Evolutionary conservation across 2,329 filamentous ascomycete genomes (phyloP).

Genomic region (Colletotrichum cordylinicola): DNA sequence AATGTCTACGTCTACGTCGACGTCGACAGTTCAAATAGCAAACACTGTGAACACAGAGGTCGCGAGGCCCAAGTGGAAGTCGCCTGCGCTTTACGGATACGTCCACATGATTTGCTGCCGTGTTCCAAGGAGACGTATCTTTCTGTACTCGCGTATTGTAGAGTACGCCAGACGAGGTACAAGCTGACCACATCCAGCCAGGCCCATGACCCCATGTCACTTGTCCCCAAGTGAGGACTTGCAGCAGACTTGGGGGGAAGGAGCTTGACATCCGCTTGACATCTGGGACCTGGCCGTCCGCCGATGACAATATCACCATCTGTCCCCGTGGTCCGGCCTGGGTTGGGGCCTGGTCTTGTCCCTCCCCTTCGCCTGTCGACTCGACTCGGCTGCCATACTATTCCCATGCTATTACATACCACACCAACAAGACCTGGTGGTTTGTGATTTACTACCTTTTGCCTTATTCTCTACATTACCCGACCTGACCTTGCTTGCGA

Average conservation of each 20-base stretch:
- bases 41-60: not conserved
- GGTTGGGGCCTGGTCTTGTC: not conserved
- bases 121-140: not conserved
- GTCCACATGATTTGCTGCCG: conserved; percentile 18
- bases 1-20: not conserved
- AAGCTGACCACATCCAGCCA: not conserved
- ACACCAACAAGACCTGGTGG: not conserved
- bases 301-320: conserved; percentile 15
- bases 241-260: not conserved
- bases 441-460: not conserved
- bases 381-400: not conserved
- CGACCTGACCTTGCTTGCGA: not conserved
- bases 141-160: not conserved
- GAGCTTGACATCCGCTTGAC: not conserved
- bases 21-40: not conserved
- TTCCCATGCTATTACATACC: not conserved
- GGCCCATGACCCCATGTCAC: not conserved
- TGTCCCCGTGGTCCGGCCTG: not conserved
- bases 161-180: not conserved
- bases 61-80: conserved; percentile 8
- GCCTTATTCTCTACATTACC: not conserved
- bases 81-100: not conserved
- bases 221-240: not conserved
- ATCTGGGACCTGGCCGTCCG: not conserved
- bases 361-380: not conserved